Evolutionary conservation across 2,329 filamentous ascomycete genomes (phyloP).

Genomic region (Xylaria sp.): DNA sequence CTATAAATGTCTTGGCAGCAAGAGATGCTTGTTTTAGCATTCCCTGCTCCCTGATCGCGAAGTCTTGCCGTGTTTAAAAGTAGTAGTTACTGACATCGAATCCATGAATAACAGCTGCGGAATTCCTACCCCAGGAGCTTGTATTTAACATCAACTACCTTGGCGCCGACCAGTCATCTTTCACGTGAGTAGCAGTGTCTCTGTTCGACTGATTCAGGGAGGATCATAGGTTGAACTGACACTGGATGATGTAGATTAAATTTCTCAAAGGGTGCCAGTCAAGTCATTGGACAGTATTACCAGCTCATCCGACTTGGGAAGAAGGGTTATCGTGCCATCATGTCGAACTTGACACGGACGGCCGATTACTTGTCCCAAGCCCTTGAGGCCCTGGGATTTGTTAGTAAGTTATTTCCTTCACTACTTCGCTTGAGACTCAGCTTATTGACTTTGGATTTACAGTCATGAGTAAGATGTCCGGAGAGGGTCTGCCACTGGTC

Average conservation of each 20-base stretch:
- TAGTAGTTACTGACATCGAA: not conserved
- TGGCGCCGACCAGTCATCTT: slow-evolving; percentile 92
- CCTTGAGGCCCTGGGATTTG: slow-evolving; percentile 80
- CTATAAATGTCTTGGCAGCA: not conserved
- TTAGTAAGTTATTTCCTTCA: slow-evolving; percentile 56
- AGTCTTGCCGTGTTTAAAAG: not conserved
- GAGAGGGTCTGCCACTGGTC: slow-evolving; percentile 85
- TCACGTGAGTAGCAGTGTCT: slow-evolving; percentile 64
- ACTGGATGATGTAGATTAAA: slow-evolving; percentile 67
- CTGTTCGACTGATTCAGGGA: not conserved
- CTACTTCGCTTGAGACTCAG: too few relatives aligned
- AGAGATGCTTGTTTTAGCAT: not conserved
- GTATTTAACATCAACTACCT: slow-evolving; percentile 99
- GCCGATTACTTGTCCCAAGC: slow-evolving; percentile 85
- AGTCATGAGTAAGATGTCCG: slow-evolving; percentile 82
- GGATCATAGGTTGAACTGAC: slow-evolving; percentile 11
- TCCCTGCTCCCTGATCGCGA: not conserved
- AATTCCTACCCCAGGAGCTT: slow-evolving; percentile 87
- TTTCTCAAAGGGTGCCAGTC: slow-evolving; percentile 94
- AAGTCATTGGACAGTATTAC: slow-evolving; percentile 98
- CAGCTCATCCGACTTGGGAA: slow-evolving; percentile 95
- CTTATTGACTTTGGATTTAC: slow-evolving; percentile 5
- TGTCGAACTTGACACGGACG: slow-evolving; percentile 90
- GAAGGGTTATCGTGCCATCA: slow-evolving; percentile 90
- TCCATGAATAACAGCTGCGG: slow-evolving; percentile 58